Evolutionary conservation across 805 yeast genomes (phyloP).

Genomic region (Ogataea populi-albae): DNA sequence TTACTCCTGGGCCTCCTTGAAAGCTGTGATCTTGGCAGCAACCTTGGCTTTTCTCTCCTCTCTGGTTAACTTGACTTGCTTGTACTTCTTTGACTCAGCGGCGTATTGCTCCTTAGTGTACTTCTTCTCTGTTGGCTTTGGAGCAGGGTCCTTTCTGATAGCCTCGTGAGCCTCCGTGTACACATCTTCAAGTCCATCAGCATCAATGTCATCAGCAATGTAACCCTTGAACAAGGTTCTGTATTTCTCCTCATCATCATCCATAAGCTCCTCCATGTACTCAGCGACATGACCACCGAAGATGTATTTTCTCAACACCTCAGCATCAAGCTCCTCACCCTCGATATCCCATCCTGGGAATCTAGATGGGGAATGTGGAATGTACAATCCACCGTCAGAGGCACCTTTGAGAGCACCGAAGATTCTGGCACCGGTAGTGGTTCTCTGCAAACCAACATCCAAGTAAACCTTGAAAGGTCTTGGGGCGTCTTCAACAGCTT

Average conservation of each 20-base stretch:
- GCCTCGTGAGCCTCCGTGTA: constrained; percentile 92
- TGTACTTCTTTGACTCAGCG: constrained; percentile 93
- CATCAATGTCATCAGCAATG: constrained; percentile 95
- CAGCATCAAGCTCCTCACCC: constrained; percentile 97
- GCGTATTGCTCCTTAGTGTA: constrained; percentile 98
- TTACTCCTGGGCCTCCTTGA: constrained; percentile 53
- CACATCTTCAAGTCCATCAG: constrained; percentile 94
- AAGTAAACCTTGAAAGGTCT: constrained; percentile 99
- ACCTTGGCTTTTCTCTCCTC: constrained; percentile 89
- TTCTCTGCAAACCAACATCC: constrained; percentile 99
- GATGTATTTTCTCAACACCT: constrained; percentile 96
- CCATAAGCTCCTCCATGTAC: constrained; percentile 99
- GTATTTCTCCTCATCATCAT: constrained; percentile 99
- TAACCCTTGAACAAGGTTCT: constrained; percentile 92
- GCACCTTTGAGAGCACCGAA: constrained; percentile 99
- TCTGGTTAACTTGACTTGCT: constrained; percentile 79
- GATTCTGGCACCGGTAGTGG: constrained; percentile 99
- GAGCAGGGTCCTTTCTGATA: constrained; percentile 93
- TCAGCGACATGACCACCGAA: constrained; percentile 99
- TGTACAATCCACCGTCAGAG: constrained; percentile 98
- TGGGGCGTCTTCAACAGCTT: constrained; percentile 99
- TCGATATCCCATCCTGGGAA: constrained; percentile 99
- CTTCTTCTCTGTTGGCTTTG: constrained; percentile 87
- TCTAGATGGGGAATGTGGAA: constrained; percentile 99
- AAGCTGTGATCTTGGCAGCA: constrained; percentile 91